These are phyloP conservation scores for Aschersonia sp. DNA, from an alignment of 2,329 filamentous ascomycete genomes.

Conservation along the genomic window DNA sequence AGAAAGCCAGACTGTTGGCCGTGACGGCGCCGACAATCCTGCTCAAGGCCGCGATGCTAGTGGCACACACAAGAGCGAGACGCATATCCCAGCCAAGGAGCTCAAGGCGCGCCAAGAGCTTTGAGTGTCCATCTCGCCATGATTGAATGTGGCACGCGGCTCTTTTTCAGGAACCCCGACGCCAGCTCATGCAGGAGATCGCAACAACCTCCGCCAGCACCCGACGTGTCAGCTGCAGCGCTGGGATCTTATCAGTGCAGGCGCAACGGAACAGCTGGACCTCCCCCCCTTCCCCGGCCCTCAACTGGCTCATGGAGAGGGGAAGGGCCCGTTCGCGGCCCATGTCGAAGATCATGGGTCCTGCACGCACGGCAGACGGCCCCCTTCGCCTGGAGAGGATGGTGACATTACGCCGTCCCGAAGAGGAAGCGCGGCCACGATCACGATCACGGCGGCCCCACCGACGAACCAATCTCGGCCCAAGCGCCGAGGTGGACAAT, in stretches of 20 bases:
- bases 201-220: background rate
- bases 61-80: background rate
- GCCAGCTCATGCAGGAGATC: background rate
- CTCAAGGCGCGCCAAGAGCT: background rate
- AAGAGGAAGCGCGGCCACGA: background rate
- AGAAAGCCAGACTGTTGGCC: background rate
- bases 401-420: constrained; percentile 1
- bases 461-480: no score
- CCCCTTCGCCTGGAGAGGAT: constrained; percentile 1
- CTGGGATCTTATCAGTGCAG: background rate
- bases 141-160: background rate
- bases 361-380: background rate
- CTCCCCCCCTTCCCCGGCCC: background rate
- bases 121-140: background rate
- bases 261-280: no score
- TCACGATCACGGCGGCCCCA: no score
- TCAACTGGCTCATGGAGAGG: background rate
- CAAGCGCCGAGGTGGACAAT: no score
- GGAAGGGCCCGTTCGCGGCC: background rate
- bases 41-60: constrained; percentile 1
- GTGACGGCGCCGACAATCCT: background rate
- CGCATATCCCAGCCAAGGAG: background rate
- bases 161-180: background rate
- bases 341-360: background rate
- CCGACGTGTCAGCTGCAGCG: background rate